Evolutionary conservation across 805 yeast genomes (phyloP), one percentile per base, ranked within the genome.

Genomic region (Huiozyma naganishii): DNA sequence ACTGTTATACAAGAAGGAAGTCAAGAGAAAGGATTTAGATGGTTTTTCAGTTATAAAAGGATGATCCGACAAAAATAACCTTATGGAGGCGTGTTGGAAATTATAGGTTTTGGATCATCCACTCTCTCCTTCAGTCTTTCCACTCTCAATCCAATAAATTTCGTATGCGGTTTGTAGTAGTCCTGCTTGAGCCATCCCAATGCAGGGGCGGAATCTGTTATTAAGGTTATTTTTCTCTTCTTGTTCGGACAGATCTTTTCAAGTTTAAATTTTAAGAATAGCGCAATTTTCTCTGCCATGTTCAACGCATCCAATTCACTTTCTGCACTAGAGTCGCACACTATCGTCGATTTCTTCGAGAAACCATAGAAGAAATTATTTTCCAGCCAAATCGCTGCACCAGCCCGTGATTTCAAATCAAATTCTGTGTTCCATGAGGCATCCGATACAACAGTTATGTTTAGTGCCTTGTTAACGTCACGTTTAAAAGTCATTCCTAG

Each of bases 341-440:
- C n/a, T 6, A 36, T 36, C 7, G 28, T 29, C 17, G 40, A 36
- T 17, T 17, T 36, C 39, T 41, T 36, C n/a, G 40, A 41, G 30
- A 36, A 41, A 1, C 29, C 40, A 1, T 28, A n/a, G n/a, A 29
- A 13, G 1, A 29, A 36, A 12, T 41, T 41, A 5, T 36, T 30
- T 5, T 39, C 43, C 12, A 29, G 4, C 40, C 43, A 41, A 10
- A 41, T 23, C 12, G 36, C 2, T 5, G 33, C 39, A n/a, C 43
- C 40, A 6, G 10, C 11, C 33, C 45, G 36, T 12, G 34, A 32
- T 37, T 42, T 37, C 3, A 27, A n/a, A 37, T 37, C 45, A 27
- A 28, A 37, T 32, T 42, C 41, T 5, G 38, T 27, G 4, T 32
- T 41, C 13, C 37, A 34, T 13, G 45, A 42, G 5, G 41, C 45